phyloP scores from a whole-genome alignment of 129 eudicot genomes.

The Centella asiatica region DNA sequence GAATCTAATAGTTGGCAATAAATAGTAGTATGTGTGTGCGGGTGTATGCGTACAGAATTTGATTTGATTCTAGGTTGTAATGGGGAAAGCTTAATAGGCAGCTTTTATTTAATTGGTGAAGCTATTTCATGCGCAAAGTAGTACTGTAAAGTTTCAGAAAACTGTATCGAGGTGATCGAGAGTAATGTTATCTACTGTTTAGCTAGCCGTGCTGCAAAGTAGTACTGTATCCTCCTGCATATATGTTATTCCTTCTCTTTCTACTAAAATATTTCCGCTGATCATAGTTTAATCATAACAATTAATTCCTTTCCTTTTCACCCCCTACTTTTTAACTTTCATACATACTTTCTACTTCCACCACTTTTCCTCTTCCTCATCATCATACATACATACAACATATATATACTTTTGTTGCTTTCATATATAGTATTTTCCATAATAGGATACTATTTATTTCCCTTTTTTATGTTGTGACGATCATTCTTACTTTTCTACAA shows the following conservation, averaged over 20 bases:
- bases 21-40: too few relatives aligned
- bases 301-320: slow-evolving; percentile 2
- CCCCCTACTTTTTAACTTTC: background rate
- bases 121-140: slow-evolving; percentile 29
- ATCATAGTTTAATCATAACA: slow-evolving; percentile 43
- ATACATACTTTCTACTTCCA: background rate
- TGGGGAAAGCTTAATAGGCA: slow-evolving; percentile 8
- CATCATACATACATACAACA: too few relatives aligned
- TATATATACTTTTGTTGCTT: background rate
- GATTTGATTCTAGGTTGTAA: background rate
- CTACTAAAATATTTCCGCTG: slow-evolving; percentile 19
- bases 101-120: slow-evolving; percentile 21
- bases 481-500: too few relatives aligned
- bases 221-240: background rate
- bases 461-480: too few relatives aligned
- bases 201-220: background rate
- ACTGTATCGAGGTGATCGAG: slow-evolving; percentile 7
- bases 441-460: too few relatives aligned
- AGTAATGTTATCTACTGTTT: too few relatives aligned
- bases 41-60: background rate
- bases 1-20: too few relatives aligned
- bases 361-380: too few relatives aligned
- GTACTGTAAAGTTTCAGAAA: slow-evolving; percentile 27
- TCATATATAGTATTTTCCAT: background rate
- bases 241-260: too few relatives aligned